Conservation (phyloP, 805 yeast genomes). For the Suhomyces vadensis region DNA sequence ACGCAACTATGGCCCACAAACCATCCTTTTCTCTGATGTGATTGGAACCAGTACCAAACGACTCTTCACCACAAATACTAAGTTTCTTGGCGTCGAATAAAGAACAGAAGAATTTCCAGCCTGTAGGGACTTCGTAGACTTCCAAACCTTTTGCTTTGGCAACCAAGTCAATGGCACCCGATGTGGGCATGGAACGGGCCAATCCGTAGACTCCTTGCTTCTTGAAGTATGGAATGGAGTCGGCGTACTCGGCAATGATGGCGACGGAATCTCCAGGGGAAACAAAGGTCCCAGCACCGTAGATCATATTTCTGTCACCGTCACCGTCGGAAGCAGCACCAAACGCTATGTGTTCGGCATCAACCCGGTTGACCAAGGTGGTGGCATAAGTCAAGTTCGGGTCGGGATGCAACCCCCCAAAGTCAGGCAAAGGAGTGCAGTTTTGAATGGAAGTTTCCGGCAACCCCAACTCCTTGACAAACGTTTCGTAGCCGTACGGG, state of each 20-base stretch:
- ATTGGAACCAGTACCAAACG: conserved; percentile 97
- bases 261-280: conserved; percentile 99
- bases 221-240: conserved; percentile 85
- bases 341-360: conserved; percentile 74
- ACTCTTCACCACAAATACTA: conserved; percentile 97
- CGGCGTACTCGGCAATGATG: conserved; percentile 91
- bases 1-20: conserved; percentile 94
- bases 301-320: conserved; percentile 98
- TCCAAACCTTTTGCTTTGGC: conserved; percentile 74
- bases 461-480: conserved; percentile 81
- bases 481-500: conserved; percentile 86
- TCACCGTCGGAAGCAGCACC: conserved; percentile 99
- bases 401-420: conserved; percentile 97
- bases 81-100: conserved; percentile 89
- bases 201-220: conserved; percentile 85
- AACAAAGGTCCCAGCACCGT: conserved; percentile 91
- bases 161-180: conserved; percentile 89
- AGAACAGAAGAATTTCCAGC: conserved; percentile 98
- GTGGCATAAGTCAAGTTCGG: conserved; percentile 95
- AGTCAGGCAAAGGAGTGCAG: conserved; percentile 77
- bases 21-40: conserved; percentile 98
- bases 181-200: conserved; percentile 97
- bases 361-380: conserved; percentile 85
- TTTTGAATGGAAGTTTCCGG: conserved; percentile 74
- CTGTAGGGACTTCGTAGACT: conserved; percentile 95